A percentile compares a stretch with the other conserved stretches of the same genome.
Evolutionary conservation across 495 filamentous ascomycete genomes (phyloP).

Genomic region (Aspergillus cristatus): DNA sequence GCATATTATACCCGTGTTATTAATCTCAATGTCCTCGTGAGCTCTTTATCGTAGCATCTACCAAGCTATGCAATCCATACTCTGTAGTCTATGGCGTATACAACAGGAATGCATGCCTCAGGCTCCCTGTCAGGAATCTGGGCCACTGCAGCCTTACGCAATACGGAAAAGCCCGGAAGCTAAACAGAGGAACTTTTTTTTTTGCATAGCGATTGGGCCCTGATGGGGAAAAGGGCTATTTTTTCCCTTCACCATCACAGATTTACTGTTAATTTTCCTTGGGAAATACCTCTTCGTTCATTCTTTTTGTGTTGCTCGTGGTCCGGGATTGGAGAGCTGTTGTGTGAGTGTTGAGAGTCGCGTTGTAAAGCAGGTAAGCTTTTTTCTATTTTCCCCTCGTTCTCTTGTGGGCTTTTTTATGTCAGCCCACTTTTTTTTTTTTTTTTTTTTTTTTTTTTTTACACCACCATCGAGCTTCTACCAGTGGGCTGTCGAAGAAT

Average conservation of each 20-base stretch:
- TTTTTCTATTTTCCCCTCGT: slow-evolving; percentile 6
- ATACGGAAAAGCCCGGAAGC: slow-evolving; percentile 39
- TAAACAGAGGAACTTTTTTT: slow-evolving; percentile 17
- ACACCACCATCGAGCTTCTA: slow-evolving; percentile 3
- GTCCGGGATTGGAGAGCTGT: slow-evolving; percentile 20
- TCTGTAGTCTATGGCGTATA: too few relatives aligned
- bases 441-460: slow-evolving; percentile 11
- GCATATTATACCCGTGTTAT: too few relatives aligned
- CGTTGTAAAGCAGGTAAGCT: slow-evolving; percentile 2
- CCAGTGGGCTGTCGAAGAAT: slow-evolving; percentile 26
- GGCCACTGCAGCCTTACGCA: slow-evolving; percentile 26
- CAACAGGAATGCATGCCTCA: too few relatives aligned
- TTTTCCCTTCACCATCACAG: slow-evolving; percentile 1
- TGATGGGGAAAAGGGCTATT: slow-evolving; percentile 6
- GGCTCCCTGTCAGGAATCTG: slow-evolving; percentile 12
- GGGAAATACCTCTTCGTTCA: too few relatives aligned
- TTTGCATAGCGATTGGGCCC: slow-evolving; percentile 3
- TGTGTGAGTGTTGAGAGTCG: slow-evolving; percentile 7
- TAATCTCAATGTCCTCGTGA: too few relatives aligned
- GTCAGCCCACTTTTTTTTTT: slow-evolving; percentile 19
- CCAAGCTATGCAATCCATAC: too few relatives aligned
- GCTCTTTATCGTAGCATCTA: too few relatives aligned
- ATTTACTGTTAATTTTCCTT: too few relatives aligned
- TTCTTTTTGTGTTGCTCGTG: slow-evolving; percentile 3
- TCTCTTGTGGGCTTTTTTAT: slow-evolving; percentile 2